phyloP scores from a whole-genome alignment of 2,329 filamentous ascomycete genomes.

The Neocucurbitaria cava region DNA sequence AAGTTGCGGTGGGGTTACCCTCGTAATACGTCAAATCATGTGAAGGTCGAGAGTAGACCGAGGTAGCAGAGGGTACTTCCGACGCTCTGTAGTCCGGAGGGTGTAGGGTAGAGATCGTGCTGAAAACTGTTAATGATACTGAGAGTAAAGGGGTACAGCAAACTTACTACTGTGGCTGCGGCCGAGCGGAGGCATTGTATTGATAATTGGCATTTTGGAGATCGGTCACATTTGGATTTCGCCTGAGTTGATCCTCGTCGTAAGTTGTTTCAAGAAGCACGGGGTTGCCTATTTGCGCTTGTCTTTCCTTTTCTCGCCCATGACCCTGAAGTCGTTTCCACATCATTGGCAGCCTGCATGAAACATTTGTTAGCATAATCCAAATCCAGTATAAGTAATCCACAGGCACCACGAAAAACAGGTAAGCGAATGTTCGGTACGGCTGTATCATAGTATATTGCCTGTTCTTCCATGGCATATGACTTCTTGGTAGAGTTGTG shows the following conservation, averaged over 20 bases:
- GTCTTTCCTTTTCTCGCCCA: conserved; percentile 51
- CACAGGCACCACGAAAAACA: conserved; percentile 12
- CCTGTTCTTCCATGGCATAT: neutral
- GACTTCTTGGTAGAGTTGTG: neutral
- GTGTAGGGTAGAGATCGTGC: conserved; percentile 31
- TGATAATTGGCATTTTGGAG: conserved; percentile 37
- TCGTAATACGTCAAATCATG: conserved; percentile 41
- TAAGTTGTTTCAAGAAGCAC: conserved; percentile 55
- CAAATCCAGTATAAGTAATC: conserved; percentile 3
- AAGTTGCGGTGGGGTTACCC: conserved; percentile 23
- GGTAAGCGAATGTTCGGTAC: neutral
- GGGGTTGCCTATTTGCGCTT: conserved; percentile 51
- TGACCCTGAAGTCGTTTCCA: conserved; percentile 62
- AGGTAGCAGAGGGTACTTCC: conserved; percentile 55
- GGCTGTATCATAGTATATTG: neutral
- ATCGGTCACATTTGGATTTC: conserved; percentile 41
- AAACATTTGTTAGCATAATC: conserved; percentile 34
- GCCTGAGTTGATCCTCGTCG: conserved; percentile 54
- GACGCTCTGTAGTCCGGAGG: conserved; percentile 33
- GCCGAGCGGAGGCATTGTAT: conserved; percentile 28
- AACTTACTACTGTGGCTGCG: conserved; percentile 31
- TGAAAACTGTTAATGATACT: conserved; percentile 14
- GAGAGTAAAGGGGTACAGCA: conserved; percentile 1
- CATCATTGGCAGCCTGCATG: conserved; percentile 47
- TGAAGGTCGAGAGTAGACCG: conserved; percentile 67